Percentiles rank a stretch among this genome's conserved stretches.
Evolutionary conservation across 225 moss, liverwort and hornwort species (phyloP).

Genomic region (Sphagnum tenellum): DNA sequence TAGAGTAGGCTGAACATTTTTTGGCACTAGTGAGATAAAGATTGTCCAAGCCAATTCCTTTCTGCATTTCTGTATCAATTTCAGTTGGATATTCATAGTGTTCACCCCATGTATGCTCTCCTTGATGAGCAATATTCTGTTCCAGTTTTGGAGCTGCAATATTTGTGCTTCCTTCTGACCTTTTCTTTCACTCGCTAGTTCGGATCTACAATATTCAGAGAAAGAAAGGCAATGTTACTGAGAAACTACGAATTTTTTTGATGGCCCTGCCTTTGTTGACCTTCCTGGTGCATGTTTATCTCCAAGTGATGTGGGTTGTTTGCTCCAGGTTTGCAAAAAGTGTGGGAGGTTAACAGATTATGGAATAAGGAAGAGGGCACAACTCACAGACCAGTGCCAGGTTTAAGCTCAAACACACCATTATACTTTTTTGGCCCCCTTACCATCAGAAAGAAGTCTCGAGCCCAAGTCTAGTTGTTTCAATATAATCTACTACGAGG

Average conservation of each 20-base stretch:
- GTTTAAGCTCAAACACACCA: background rate
- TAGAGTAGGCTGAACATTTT: background rate
- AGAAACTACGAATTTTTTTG: background rate
- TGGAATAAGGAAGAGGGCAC: constrained; percentile 23
- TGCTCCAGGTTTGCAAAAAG: constrained; percentile 27
- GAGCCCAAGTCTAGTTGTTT: too few relatives aligned
- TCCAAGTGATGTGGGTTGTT: constrained; percentile 14
- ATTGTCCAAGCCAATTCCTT: too few relatives aligned
- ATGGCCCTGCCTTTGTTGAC: constrained; percentile 5
- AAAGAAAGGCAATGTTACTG: constrained; percentile 2
- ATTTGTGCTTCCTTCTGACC: background rate
- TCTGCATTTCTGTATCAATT: too few relatives aligned
- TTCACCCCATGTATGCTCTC: background rate
- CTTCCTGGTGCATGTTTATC: constrained; percentile 7
- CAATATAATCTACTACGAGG: too few relatives aligned
- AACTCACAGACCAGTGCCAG: constrained; percentile 8
- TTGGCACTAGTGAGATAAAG: too few relatives aligned
- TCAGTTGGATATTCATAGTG: background rate
- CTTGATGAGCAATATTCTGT: too few relatives aligned
- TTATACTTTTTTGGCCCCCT: too few relatives aligned
- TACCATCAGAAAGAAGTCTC: too few relatives aligned
- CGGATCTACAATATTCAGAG: constrained; percentile 7
- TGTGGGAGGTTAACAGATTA: constrained; percentile 25
- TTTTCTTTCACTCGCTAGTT: constrained; percentile 1
- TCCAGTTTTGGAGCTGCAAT: background rate